Evolutionary conservation across 2,329 filamentous ascomycete genomes (phyloP), one percentile per base, ranked within the genome.

Genomic region (Tolypocladium sp.): DNA sequence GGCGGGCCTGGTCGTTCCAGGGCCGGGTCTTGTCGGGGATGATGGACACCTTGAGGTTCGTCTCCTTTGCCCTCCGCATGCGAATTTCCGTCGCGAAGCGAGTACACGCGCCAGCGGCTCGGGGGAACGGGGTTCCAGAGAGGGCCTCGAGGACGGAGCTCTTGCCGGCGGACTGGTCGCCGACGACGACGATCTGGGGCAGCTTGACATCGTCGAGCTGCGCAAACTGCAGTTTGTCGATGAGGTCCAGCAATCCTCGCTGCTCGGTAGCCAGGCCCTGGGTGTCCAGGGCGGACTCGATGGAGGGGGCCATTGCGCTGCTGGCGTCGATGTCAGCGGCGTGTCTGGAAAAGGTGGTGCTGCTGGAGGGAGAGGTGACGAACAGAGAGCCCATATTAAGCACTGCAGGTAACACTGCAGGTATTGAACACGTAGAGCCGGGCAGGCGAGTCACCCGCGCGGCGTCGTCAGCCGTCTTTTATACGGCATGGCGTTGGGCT

Each of bases 121-220:
- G 75, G 0, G 84, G 85, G 53, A 88, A 87, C 0, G 80, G 79
- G 12, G 85, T 83, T 30, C 82, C 82, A 0, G 83, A 85, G 42
- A 88, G 75, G n/a, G 83, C 83, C 65, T 86, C 83, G 2, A 87
- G 77, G 1, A 85, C 82, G 5, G 83, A 86, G 63, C 81, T 85
- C 69, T 87, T 87, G 25, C 85, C 85, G 7, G 82, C 80, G 2
- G 82, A 86, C 69, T 87, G 83, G 67, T 87, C 83, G 37, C 84
- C 84, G 40, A 85, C 84, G 30, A 87, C 83, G 54, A 87, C 83
- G 41, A 87, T 82, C 65, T 87, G 83, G 1, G 82, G 83, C 0
- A 86, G 74, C 54, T 78, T 77, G 64, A 81, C 73, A 67, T 80
- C 78, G 65, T 82, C 73, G 68, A 82, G 69, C 67, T 82, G 75